phyloP scores from a whole-genome alignment of 345 rosid species.

The Firmiana major region DNA sequence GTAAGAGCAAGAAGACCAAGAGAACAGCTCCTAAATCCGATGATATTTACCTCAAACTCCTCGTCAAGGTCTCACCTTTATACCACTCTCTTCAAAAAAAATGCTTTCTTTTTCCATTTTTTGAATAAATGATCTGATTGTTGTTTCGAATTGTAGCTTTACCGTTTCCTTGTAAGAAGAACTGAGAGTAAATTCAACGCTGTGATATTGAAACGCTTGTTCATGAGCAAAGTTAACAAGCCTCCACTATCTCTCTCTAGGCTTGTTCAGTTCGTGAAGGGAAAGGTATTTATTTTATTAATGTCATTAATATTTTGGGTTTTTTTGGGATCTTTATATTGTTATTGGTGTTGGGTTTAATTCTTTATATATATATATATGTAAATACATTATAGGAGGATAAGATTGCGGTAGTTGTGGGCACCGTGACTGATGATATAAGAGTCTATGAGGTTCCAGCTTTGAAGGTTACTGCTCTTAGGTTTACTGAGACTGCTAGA shows the following conservation, averaged over 20 bases:
- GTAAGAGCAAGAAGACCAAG: constrained; percentile 89
- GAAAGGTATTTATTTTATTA: constrained; percentile 55
- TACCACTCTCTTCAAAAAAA: not conserved
- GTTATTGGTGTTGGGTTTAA: not conserved
- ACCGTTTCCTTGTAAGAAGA: constrained; percentile 85
- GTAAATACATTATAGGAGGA: constrained; percentile 40
- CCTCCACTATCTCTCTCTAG: constrained; percentile 84
- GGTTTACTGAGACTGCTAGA: constrained; percentile 86
- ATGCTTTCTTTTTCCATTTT: not conserved
- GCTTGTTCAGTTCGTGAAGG: constrained; percentile 51
- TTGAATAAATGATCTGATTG: not conserved
- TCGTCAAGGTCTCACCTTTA: constrained; percentile 60
- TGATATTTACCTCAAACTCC: constrained; percentile 92
- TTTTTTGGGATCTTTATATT: too few relatives aligned
- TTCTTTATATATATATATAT: not conserved
- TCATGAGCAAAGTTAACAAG: constrained; percentile 95
- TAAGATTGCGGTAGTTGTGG: constrained; percentile 83
- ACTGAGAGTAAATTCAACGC: constrained; percentile 87
- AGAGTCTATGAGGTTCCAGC: constrained; percentile 86
- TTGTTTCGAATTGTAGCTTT: constrained; percentile 41
- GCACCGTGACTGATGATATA: constrained; percentile 83
- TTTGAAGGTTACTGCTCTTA: constrained; percentile 75
- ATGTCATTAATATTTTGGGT: too few relatives aligned
- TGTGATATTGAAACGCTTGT: constrained; percentile 87
- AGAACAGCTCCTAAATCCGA: constrained; percentile 86